Conservation (phyloP, 805 yeast genomes). For the Lipomyces spencermartinsiae region DNA sequence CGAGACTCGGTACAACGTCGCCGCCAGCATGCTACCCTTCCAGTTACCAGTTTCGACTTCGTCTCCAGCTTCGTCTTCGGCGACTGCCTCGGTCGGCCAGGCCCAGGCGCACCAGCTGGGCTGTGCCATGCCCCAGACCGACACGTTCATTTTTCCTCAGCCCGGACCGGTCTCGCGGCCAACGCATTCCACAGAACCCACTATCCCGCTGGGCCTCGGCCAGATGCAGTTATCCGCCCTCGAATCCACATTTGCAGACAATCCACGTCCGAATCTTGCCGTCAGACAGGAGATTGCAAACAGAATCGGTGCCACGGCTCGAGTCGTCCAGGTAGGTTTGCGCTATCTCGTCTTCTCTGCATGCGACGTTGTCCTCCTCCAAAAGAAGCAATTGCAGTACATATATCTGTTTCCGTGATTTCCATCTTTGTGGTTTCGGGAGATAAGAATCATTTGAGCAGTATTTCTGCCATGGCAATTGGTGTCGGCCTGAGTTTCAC, state of each 20-base stretch:
- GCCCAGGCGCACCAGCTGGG: not conserved
- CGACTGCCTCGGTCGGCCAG: not conserved
- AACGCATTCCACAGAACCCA: not conserved
- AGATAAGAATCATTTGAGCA: not conserved
- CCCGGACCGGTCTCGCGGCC: not conserved
- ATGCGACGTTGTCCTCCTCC: not conserved
- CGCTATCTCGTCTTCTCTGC: constrained; percentile 7
- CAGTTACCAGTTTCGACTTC: not conserved
- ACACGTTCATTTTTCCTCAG: not conserved
- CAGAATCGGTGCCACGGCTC: constrained; percentile 21
- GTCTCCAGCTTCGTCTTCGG: not conserved
- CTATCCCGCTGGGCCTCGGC: constrained; percentile 20
- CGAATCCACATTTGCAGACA: constrained; percentile 35
- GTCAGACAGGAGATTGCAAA: constrained; percentile 28
- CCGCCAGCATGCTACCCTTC: constrained; percentile 8
- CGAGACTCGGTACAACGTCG: not conserved
- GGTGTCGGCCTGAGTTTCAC: not conserved
- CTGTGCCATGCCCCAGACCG: not conserved
- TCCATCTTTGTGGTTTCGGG: not conserved
- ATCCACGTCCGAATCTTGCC: constrained; percentile 26
- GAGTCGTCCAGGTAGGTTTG: constrained; percentile 33
- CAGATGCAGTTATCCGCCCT: constrained; percentile 29
- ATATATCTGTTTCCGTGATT: not conserved
- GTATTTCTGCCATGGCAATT: not conserved
- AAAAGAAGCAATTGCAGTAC: not conserved